Conservation (phyloP, 192 early-diverging fungal species). For the Dimargaris xerosporica region DNA sequence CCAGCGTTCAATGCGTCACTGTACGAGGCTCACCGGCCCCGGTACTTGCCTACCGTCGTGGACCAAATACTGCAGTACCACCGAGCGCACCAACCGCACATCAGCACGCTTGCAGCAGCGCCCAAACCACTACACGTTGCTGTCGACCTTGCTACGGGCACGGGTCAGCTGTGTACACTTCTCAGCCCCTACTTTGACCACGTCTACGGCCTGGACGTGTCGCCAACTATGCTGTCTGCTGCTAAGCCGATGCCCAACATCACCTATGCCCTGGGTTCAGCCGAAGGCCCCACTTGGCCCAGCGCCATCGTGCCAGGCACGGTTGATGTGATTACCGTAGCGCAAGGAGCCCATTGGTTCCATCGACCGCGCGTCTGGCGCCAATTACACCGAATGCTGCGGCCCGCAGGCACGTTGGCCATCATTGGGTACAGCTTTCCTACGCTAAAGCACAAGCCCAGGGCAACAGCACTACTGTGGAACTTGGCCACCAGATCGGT, state of each 20-base stretch:
- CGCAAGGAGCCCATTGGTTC: slow-evolving; percentile 27
- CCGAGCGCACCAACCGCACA: no score
- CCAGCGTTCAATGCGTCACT: no score
- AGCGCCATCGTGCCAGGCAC: slow-evolving; percentile 13
- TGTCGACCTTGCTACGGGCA: slow-evolving; percentile 30
- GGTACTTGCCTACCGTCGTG: no score
- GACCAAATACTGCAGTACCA: no score
- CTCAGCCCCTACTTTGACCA: slow-evolving; percentile 18
- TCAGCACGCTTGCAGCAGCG: no score
- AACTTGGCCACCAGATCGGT: slow-evolving; percentile 14
- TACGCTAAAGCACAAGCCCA: slow-evolving; percentile 23
- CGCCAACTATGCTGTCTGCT: slow-evolving; percentile 22
- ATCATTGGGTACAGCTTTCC: slow-evolving; percentile 26
- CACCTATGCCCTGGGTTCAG: slow-evolving; percentile 17
- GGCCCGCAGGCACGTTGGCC: slow-evolving; percentile 21
- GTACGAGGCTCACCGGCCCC: no score
- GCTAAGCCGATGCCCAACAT: slow-evolving; percentile 15
- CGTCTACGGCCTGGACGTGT: slow-evolving; percentile 28
- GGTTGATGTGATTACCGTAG: slow-evolving; percentile 26
- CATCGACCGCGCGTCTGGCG: slow-evolving; percentile 17
- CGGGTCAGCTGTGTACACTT: slow-evolving; percentile 24
- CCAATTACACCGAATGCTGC: slow-evolving; percentile 25
- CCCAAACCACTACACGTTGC: background rate
- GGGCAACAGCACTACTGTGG: slow-evolving; percentile 20
- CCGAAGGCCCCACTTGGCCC: slow-evolving; percentile 17